phyloP scores from a whole-genome alignment of 2,329 filamentous ascomycete species.

The Gliomastix tumulicola region DNA sequence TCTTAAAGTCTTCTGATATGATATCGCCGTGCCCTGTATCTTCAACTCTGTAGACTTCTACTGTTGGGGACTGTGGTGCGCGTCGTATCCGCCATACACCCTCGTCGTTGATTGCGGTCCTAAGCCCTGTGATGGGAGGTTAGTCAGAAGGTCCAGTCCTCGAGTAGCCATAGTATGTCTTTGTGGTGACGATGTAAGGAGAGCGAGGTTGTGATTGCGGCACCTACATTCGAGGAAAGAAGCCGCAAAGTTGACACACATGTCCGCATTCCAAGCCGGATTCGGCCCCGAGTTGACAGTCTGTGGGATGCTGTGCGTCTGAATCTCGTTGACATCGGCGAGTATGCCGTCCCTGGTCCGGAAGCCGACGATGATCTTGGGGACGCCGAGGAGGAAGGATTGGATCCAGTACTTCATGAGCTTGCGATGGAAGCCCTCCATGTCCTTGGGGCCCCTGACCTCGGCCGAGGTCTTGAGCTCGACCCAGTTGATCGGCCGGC shows the following conservation, averaged over 20 bases:
- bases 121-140: constrained; percentile 45
- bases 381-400: constrained; percentile 87
- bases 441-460: constrained; percentile 60
- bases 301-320: constrained; percentile 71
- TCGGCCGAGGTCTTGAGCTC: constrained; percentile 88
- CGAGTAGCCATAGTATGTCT: too few species aligned
- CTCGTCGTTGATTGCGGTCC: constrained; percentile 55
- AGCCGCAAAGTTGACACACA: constrained; percentile 85
- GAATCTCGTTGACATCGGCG: constrained; percentile 65
- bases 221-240: constrained; percentile 68
- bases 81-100: constrained; percentile 79
- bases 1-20: constrained; percentile 68
- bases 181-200: too few species aligned
- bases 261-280: constrained; percentile 80
- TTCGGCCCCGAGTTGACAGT: constrained; percentile 62
- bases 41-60: constrained; percentile 69
- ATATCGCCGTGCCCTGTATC: constrained; percentile 72
- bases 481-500: constrained; percentile 78
- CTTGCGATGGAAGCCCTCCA: constrained; percentile 77
- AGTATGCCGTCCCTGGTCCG: constrained; percentile 67
- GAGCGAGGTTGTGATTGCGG: too few species aligned
- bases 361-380: constrained; percentile 87
- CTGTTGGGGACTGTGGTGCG: constrained; percentile 49
- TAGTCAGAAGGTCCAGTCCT: too few species aligned
- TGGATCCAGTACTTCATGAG: constrained; percentile 96